A percentile compares a stretch with the other conserved stretches of the same genome.
These are phyloP conservation scores for Xerocomus brunneocitrinus DNA, from an alignment of 768 basidiomycete genomes.

Conservation along the genomic window DNA sequence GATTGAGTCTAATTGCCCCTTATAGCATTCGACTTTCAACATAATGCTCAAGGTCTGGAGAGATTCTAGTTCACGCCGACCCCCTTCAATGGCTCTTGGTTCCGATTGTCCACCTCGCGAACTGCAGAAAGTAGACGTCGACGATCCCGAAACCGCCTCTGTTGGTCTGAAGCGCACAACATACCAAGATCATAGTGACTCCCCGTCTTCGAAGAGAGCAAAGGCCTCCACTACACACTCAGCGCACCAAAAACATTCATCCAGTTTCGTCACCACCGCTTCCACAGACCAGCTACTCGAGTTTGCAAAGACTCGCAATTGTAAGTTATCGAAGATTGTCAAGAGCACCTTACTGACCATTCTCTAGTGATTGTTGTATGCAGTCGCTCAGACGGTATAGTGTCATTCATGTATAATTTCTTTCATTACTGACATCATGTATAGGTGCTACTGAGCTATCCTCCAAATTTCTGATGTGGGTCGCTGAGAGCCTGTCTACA, in stretches of 20 bases:
- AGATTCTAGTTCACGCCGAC: constrained; percentile 1
- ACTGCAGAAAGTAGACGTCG: constrained; percentile 27
- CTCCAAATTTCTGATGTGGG: constrained; percentile 20
- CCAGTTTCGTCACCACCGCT: constrained; percentile 1
- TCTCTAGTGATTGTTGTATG: constrained; percentile 18
- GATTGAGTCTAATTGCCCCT: constrained; percentile 2
- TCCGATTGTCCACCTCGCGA: not conserved
- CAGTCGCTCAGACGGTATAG: constrained; percentile 18
- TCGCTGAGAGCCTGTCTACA: not conserved
- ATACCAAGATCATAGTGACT: constrained; percentile 1
- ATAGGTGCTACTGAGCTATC: constrained; percentile 17
- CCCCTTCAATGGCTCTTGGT: not conserved
- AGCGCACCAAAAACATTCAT: not conserved
- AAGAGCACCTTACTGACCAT: not conserved
- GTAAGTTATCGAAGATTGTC: constrained; percentile 8
- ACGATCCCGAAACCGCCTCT: constrained; percentile 14
- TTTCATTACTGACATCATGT: constrained; percentile 1
- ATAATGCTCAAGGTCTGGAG: constrained; percentile 22
- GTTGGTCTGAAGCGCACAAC: constrained; percentile 15
- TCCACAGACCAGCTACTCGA: constrained; percentile 15
- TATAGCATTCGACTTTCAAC: not conserved
- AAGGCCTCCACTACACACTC: not conserved
- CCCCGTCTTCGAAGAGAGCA: constrained; percentile 10
- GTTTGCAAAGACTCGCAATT: constrained; percentile 17
- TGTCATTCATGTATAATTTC: not conserved